phyloP scores from a whole-genome alignment of 192 early-diverging fungal species.

The Coemansia sp. region DNA sequence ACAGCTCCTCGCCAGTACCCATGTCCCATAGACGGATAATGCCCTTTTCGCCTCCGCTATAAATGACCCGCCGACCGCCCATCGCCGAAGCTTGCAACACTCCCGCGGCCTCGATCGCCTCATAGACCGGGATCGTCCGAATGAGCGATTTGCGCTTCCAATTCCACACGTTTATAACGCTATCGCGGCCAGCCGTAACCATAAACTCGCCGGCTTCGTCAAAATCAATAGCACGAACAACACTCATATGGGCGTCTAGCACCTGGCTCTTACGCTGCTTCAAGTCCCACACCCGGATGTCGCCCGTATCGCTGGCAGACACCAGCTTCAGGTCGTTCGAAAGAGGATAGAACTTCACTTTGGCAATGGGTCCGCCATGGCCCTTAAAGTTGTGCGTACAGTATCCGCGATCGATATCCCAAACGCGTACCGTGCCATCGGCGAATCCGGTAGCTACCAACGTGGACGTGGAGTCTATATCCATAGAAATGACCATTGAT shows the following conservation, averaged over 20 bases:
- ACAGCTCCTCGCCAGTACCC: conserved; percentile 64
- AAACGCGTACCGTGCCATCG: conserved; percentile 91
- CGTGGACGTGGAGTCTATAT: conserved; percentile 83
- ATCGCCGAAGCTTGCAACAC: conserved; percentile 55
- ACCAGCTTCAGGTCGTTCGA: conserved; percentile 62
- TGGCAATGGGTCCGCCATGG: conserved; percentile 83
- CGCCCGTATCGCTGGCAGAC: conserved; percentile 89
- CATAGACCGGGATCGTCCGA: conserved; percentile 85
- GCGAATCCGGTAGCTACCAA: conserved; percentile 95
- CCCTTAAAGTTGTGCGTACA: conserved; percentile 96
- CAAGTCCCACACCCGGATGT: conserved; percentile 89
- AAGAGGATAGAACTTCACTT: conserved; percentile 77
- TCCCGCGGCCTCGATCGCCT: conserved; percentile 84
- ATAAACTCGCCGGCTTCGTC: conserved; percentile 62
- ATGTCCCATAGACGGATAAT: conserved; percentile 86
- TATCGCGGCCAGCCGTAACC: conserved; percentile 85
- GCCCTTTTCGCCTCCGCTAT: conserved; percentile 83
- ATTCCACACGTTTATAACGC: conserved; percentile 88
- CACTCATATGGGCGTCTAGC: conserved; percentile 82
- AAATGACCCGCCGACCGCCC: conserved; percentile 59
- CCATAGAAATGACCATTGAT: conserved; percentile 90
- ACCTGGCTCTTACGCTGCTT: conserved; percentile 70
- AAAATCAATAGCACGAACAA: conserved; percentile 87
- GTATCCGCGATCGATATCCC: conserved; percentile 90
- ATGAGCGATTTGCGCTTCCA: conserved; percentile 60